Conservation (phyloP, 1,284 basidiomycete genomes). For the Ustilago crameri region DNA sequence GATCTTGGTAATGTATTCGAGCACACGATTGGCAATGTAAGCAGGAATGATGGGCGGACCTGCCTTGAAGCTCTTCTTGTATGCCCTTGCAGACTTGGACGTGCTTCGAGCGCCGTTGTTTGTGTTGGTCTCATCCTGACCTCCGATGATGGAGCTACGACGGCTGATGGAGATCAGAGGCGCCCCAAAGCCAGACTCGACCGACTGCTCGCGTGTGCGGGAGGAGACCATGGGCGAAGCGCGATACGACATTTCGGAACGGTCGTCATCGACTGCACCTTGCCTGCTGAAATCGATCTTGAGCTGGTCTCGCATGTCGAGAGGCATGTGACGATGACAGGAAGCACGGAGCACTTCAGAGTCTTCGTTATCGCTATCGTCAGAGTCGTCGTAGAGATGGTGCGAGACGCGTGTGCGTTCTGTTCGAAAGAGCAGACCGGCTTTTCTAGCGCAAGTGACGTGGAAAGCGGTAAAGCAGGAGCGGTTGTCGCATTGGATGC, state of each 20-base stretch:
- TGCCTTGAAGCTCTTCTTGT: constrained; percentile 72
- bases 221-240: constrained; percentile 31
- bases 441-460: constrained; percentile 84
- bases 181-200: constrained; percentile 33
- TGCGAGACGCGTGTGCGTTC: constrained; percentile 51
- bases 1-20: constrained; percentile 81
- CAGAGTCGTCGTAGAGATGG: constrained; percentile 44
- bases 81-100: constrained; percentile 72
- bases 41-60: constrained; percentile 73
- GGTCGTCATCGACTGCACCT: constrained; percentile 29
- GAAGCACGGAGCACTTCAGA: constrained; percentile 54
- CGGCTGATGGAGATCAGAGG: constrained; percentile 47
- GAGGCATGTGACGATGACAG: constrained; percentile 64
- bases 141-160: constrained; percentile 36
- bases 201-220: constrained; percentile 45
- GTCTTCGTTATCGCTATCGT: constrained; percentile 46
- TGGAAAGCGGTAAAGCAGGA: constrained; percentile 95
- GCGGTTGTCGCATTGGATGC: constrained; percentile 93
- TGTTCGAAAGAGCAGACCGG: constrained; percentile 58
- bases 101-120: constrained; percentile 17
- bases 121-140: constrained; percentile 18
- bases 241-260: constrained; percentile 30
- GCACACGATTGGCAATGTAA: constrained; percentile 75
- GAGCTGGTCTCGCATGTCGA: constrained; percentile 40
- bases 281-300: constrained; percentile 40